Evolutionary conservation across 2,329 filamentous ascomycete species (phyloP).

Genomic region (Penicillium sp.): DNA sequence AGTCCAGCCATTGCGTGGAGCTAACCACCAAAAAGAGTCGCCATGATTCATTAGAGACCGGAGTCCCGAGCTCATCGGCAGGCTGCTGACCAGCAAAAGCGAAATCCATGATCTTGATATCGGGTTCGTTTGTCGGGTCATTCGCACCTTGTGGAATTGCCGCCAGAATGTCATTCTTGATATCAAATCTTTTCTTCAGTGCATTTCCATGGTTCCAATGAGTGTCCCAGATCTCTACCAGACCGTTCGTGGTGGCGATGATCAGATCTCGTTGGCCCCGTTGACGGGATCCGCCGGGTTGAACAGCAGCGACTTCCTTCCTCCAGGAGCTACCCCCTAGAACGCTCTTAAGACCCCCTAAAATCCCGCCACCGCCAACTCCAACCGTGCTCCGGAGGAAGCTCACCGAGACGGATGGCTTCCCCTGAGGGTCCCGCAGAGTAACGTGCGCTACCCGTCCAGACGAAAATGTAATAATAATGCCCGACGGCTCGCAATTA

Average conservation of each 20-base stretch:
- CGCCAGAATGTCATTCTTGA: constrained; percentile 57
- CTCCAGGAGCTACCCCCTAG: constrained; percentile 64
- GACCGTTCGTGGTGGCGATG: constrained; percentile 68
- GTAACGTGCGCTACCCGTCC: constrained; percentile 82
- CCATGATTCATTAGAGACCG: constrained; percentile 45
- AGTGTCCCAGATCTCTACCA: constrained; percentile 79
- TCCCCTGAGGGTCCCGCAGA: constrained; percentile 78
- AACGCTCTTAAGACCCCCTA: constrained; percentile 73
- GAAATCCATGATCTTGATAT: constrained; percentile 74
- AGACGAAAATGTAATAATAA: constrained; percentile 76
- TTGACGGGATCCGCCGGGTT: constrained; percentile 62
- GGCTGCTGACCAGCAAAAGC: constrained; percentile 47
- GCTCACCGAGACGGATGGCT: constrained; percentile 70
- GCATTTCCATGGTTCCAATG: constrained; percentile 81
- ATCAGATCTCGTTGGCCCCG: constrained; percentile 82
- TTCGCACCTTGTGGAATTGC: constrained; percentile 56
- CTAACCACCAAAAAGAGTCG: constrained; percentile 58
- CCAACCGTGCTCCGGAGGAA: constrained; percentile 62
- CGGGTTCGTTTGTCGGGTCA: constrained; percentile 49
- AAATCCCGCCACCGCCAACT: constrained; percentile 58
- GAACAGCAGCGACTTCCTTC: constrained; percentile 74
- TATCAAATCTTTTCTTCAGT: constrained; percentile 65
- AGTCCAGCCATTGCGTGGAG: constrained; percentile 46
- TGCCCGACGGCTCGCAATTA: constrained; percentile 80
- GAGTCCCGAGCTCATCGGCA: constrained; percentile 40